A percentile compares a stretch with the other conserved stretches of the same genome.
Evolutionary conservation across 2,329 filamentous ascomycete species (phyloP).

Genomic region (Penicillium polonicum): DNA sequence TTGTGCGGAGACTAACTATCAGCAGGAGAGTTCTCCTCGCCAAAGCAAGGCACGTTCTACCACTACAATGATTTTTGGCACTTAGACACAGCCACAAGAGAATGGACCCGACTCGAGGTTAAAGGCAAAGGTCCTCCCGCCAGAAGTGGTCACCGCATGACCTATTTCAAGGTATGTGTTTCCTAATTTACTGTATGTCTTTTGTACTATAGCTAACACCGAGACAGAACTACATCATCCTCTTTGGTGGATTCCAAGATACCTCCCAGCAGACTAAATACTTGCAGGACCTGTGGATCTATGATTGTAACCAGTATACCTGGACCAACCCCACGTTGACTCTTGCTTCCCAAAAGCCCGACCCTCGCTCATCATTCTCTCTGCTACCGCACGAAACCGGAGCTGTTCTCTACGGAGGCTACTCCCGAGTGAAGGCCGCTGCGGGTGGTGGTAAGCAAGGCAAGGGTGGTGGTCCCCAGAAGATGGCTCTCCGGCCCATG

Average conservation of each 20-base stretch:
- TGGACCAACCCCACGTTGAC: conserved; percentile 79
- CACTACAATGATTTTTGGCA: conserved; percentile 99
- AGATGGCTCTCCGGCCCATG: conserved; percentile 77
- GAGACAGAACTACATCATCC: conserved; percentile 74
- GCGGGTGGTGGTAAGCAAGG: conserved; percentile 59
- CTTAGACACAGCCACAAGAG: conserved; percentile 75
- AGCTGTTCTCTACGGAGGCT: conserved; percentile 88
- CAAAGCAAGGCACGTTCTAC: conserved; percentile 97
- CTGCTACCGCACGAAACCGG: conserved; percentile 87
- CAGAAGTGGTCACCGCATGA: conserved; percentile 91
- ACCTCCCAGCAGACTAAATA: conserved; percentile 95
- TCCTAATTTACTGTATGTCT: not conserved
- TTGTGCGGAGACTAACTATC: conserved; percentile 3
- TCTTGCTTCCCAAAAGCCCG: conserved; percentile 79
- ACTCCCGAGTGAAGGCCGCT: conserved; percentile 81
- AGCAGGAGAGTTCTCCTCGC: conserved; percentile 81
- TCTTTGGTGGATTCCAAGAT: conserved; percentile 97
- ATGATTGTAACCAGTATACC: conserved; percentile 81
- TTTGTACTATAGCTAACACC: conserved; percentile 1
- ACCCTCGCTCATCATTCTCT: conserved; percentile 87
- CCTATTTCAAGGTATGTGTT: conserved; percentile 69
- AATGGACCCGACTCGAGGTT: conserved; percentile 87
- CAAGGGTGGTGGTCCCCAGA: conserved; percentile 57
- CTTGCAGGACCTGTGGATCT: conserved; percentile 89
- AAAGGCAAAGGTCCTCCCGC: conserved; percentile 74